Base-by-base conservation (phyloP, 805 yeast genomes). In the Wickerhamomyces canadensis region DNA sequence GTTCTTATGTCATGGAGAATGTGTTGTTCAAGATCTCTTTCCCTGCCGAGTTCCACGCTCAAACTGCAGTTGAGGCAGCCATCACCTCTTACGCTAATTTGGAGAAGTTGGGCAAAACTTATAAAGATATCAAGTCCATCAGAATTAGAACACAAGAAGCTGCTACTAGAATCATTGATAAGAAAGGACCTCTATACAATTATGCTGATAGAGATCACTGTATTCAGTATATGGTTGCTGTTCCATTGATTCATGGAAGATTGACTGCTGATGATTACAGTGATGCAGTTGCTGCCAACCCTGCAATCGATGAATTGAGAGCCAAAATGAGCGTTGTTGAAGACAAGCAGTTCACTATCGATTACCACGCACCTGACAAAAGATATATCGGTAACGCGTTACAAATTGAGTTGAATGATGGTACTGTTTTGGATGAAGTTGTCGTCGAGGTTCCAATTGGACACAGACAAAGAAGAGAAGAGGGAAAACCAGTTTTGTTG, bases 41-140 rank as follows among this genome's bases (percentile, higher is more conserved):
- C 64, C 81, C 81, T 13, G 82, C 82, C 26, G 82, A 76, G 53
- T 76, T 76, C 57, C 82, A 76, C 52, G 79, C 80, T 9, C 82
- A 76, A 57, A 75, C 81, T 24, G 81, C 81, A 9, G 80, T 67
- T 25, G 82, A 76, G 51, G 77, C 77, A 17, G 73, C 81, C 23
- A 50, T 76, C 55, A 66, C 62, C 12, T 60, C 70, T 12, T 62
- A 70, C 49, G 43, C 49, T 26, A 47, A 54, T 35, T 57, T 76
- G 43, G 47, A 54, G 30, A 50, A 48, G 5, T 38, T 56, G 30
- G 76, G 76, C n/a, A 65, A 65, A 54, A 49, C 72, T 7, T 56
- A 59, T 40, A 65, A 65, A 34, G 80, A 76, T 48, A 74, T 76
- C 47, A 65, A 65, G 49, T 58, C 63, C 15, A 55, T 76, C 38